Evolutionary conservation across 2,329 filamentous ascomycete species (phyloP).

Genomic region (Ploettnerulaceae sp.): DNA sequence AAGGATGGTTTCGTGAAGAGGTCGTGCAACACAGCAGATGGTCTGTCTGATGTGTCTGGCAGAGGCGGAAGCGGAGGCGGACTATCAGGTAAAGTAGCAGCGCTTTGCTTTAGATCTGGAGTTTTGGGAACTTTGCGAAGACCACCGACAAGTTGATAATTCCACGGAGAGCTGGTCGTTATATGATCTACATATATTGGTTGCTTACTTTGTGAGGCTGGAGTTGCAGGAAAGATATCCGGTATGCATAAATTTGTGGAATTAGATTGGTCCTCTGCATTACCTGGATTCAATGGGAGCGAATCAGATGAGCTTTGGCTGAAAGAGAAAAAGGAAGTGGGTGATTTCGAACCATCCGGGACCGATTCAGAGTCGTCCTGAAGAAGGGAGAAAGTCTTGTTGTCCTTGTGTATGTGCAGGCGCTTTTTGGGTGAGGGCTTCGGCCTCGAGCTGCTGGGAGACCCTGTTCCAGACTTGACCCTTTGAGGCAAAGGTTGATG

Average conservation of each 20-base stretch:
- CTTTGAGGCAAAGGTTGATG: constrained; percentile 23
- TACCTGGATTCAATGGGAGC: constrained; percentile 20
- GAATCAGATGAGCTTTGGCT: constrained; percentile 28
- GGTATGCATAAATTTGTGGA: constrained; percentile 30
- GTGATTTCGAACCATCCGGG: constrained; percentile 22
- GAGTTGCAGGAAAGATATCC: constrained; percentile 23
- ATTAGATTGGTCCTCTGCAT: constrained; percentile 23
- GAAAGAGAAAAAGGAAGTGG: constrained; percentile 19
- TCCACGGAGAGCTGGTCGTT: constrained; percentile 30
- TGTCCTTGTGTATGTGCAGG: constrained; percentile 30
- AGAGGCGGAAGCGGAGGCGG: constrained; percentile 28
- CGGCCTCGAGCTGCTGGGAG: constrained; percentile 22
- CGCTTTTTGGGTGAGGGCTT: constrained; percentile 29
- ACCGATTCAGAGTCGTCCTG: constrained; percentile 23
- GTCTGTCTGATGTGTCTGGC: constrained; percentile 25
- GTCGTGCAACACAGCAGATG: constrained; percentile 24
- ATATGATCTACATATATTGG: constrained; percentile 32
- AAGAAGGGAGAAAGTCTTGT: constrained; percentile 33
- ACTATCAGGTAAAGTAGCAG: constrained; percentile 15
- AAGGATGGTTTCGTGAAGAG: constrained; percentile 34
- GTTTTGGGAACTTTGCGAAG: constrained; percentile 35
- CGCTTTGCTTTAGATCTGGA: constrained; percentile 32
- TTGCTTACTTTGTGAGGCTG: constrained; percentile 24
- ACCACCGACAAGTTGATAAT: constrained; percentile 34
- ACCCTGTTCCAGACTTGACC: constrained; percentile 27